Percentiles rank a stretch among this genome's conserved stretches.
Evolutionary conservation across 208 protist species (phyloP).

Genomic region (Wallacemonas rigidus): DNA sequence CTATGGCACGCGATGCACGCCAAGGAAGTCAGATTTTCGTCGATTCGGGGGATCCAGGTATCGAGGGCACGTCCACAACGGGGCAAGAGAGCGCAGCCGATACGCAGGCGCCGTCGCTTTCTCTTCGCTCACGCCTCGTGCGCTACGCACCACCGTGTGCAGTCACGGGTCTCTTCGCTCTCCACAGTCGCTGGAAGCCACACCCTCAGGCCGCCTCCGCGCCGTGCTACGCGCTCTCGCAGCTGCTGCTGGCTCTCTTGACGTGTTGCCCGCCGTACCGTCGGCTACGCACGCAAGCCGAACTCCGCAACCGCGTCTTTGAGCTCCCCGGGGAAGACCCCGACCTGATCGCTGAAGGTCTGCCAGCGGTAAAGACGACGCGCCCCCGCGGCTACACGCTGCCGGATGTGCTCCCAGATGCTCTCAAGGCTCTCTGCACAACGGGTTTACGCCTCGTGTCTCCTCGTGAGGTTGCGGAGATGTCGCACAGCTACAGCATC

Average conservation of each 20-base stretch:
- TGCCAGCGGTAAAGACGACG: slow-evolving; percentile 23
- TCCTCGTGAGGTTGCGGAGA: background rate
- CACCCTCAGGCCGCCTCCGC: slow-evolving; percentile 57
- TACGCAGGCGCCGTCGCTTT: background rate
- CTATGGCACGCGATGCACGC: too few relatives aligned
- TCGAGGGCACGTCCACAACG: too few relatives aligned
- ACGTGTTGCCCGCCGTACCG: slow-evolving; percentile 55
- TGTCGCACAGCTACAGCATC: background rate
- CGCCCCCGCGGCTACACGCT: slow-evolving; percentile 35
- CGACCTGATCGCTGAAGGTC: slow-evolving; percentile 3
- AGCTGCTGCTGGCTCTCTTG: slow-evolving; percentile 59
- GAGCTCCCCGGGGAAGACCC: slow-evolving; percentile 3
- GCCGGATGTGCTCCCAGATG: slow-evolving; percentile 28
- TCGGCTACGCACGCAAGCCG: slow-evolving; percentile 25
- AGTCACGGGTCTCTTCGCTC: slow-evolving; percentile 18
- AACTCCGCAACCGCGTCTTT: slow-evolving; percentile 36
- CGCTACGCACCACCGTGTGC: slow-evolving; percentile 39
- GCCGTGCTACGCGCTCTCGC: slow-evolving; percentile 54
- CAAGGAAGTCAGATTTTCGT: too few relatives aligned
- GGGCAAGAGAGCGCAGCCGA: background rate
- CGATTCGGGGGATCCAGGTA: too few relatives aligned
- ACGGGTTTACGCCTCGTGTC: slow-evolving; percentile 5
- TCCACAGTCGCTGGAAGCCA: slow-evolving; percentile 58
- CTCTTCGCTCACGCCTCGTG: slow-evolving; percentile 4
- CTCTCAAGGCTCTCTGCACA: slow-evolving; percentile 16